These are phyloP conservation scores for Nothopassalora personata DNA, from an alignment of 2,329 filamentous ascomycete genomes.

Conservation along the genomic window DNA sequence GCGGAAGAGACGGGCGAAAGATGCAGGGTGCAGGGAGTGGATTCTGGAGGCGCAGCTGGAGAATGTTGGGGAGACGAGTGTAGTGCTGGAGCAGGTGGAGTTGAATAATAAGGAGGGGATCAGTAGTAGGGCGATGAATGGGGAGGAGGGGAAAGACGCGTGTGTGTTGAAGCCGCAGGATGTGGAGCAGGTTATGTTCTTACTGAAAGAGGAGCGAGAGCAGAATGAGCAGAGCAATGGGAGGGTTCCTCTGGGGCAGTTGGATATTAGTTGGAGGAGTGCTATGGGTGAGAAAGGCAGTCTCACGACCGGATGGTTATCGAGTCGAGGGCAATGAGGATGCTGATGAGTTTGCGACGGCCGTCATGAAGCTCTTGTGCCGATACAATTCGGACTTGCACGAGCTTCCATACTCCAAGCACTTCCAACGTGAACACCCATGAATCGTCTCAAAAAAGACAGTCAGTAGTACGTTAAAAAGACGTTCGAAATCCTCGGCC, in stretches of 20 bases:
- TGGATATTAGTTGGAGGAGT: constrained; percentile 83
- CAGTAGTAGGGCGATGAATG: constrained; percentile 27
- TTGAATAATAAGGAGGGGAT: constrained; percentile 29
- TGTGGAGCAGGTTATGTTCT: constrained; percentile 60
- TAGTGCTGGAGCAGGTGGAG: constrained; percentile 63
- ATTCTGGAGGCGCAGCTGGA: constrained; percentile 91
- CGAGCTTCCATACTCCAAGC: no score
- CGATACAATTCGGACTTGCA: neutral
- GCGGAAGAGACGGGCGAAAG: constrained; percentile 37
- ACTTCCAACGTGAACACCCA: neutral
- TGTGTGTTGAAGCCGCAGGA: constrained; percentile 57
- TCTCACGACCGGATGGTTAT: constrained; percentile 73
- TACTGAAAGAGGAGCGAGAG: constrained; percentile 52
- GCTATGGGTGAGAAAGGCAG: constrained; percentile 86
- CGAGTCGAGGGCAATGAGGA: constrained; percentile 22
- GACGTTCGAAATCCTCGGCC: no score
- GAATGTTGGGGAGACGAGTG: constrained; percentile 79
- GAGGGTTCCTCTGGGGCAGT: constrained; percentile 65
- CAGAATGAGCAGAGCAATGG: constrained; percentile 36
- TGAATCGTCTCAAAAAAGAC: neutral
- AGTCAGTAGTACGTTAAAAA: no score
- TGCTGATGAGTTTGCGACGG: neutral
- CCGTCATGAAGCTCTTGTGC: neutral
- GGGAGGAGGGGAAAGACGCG: constrained; percentile 23
- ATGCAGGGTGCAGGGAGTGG: constrained; percentile 48